Percentiles rank a stretch among this genome's conserved stretches.
phyloP scores from a whole-genome alignment of 345 rosid species.

The Melastoma malabathricum region DNA sequence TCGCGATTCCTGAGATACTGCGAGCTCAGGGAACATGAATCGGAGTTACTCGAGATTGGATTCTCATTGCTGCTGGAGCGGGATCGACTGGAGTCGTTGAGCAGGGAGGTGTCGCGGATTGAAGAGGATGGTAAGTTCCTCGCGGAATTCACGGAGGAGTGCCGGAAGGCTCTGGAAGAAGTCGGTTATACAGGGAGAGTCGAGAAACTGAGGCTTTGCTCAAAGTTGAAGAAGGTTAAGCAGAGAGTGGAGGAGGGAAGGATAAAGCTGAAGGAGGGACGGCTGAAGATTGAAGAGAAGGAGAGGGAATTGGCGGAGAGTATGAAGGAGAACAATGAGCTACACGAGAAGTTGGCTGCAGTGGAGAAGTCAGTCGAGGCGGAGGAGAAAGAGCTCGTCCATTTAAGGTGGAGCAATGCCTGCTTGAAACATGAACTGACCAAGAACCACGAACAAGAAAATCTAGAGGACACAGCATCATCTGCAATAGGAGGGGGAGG shows the following conservation, averaged over 20 bases:
- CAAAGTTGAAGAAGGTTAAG: conserved; percentile 33
- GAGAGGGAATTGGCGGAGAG: conserved; percentile 28
- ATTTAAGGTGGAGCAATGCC: conserved; percentile 60
- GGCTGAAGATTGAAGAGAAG: conserved; percentile 15
- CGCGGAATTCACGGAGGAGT: conserved; percentile 20
- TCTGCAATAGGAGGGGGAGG: conserved; percentile 7
- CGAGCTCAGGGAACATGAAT: conserved; percentile 43
- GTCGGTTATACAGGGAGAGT: conserved; percentile 19
- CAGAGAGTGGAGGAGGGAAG: conserved; percentile 25
- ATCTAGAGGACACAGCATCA: too few species aligned
- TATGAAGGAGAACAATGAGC: conserved; percentile 30
- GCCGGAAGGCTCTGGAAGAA: conserved; percentile 22
- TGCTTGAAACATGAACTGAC: conserved; percentile 56
- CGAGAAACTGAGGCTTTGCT: conserved; percentile 30
- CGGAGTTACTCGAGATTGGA: conserved; percentile 37
- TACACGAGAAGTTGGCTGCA: conserved; percentile 13
- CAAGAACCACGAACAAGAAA: conserved; percentile 13
- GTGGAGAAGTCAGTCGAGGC: conserved; percentile 17
- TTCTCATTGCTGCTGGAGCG: conserved; percentile 25
- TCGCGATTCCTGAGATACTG: conserved; percentile 29
- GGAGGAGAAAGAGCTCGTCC: conserved; percentile 36
- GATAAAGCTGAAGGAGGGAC: conserved; percentile 19
- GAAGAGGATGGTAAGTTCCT: conserved; percentile 34
- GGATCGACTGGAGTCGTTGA: conserved; percentile 26
- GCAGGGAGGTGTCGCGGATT: conserved; percentile 29